Percentiles rank a stretch among this genome's conserved stretches.
These are phyloP conservation scores for Penicillium fimorum DNA, from an alignment of 495 filamentous ascomycete species.

Conservation along the genomic window DNA sequence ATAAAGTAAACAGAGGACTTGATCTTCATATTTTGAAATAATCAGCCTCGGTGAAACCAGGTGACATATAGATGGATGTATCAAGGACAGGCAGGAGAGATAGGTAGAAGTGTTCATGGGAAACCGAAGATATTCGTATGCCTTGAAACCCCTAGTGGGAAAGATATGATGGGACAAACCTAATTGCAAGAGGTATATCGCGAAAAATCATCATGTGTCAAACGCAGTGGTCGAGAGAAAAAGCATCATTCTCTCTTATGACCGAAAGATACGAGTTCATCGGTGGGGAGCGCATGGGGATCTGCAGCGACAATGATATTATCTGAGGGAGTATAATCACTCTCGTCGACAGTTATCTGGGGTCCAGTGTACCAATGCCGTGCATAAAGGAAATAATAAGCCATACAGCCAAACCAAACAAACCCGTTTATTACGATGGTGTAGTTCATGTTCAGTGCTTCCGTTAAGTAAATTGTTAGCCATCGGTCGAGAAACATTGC, in stretches of 20 bases:
- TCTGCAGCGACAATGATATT: background rate
- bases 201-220: too few relatives aligned
- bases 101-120: background rate
- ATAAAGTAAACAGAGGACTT: background rate
- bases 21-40: background rate
- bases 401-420: conserved; percentile 60
- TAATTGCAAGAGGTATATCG: too few relatives aligned
- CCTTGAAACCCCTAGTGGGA: background rate
- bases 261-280: background rate
- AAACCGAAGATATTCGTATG: background rate
- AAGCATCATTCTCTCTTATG: conserved; percentile 5
- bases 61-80: background rate
- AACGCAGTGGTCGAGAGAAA: background rate
- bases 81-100: background rate
- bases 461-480: conserved; percentile 7
- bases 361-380: conserved; percentile 74
- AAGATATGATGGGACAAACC: background rate
- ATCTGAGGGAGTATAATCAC: conserved; percentile 6
- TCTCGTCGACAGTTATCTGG: conserved; percentile 59
- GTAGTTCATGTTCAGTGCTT: conserved; percentile 61
- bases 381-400: conserved; percentile 64
- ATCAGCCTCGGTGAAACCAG: background rate
- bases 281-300: too few relatives aligned
- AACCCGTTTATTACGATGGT: conserved; percentile 63
- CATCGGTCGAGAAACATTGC: background rate